A percentile compares a stretch with the other conserved stretches of the same genome.
Evolutionary conservation across 176 grass and related monocot species (phyloP).

Genomic region (Lolium perenne): DNA sequence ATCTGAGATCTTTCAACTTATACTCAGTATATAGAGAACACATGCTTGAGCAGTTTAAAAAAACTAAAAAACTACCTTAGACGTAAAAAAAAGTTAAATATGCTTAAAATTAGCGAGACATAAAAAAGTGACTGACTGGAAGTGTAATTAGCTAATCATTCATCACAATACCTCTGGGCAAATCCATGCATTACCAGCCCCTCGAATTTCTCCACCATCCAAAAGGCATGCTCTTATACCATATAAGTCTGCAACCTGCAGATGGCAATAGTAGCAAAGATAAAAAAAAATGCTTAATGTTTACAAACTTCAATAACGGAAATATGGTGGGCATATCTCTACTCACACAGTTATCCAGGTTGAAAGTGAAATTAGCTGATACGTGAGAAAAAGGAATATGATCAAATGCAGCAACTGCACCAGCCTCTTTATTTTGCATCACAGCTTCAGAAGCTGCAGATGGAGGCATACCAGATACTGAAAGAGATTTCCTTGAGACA

Average conservation of each 20-base stretch:
- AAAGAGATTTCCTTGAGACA: slow-evolving; percentile 87
- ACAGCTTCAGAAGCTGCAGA: slow-evolving; percentile 95
- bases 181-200: slow-evolving; percentile 97
- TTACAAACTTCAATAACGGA: slow-evolving; percentile 29
- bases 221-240: slow-evolving; percentile 97
- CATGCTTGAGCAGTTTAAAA: neutral
- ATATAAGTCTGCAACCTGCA: slow-evolving; percentile 95
- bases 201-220: slow-evolving; percentile 97
- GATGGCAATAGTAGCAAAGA: slow-evolving; percentile 24
- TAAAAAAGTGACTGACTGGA: slow-evolving; percentile 3
- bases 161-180: slow-evolving; percentile 84
- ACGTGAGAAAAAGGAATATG: slow-evolving; percentile 92
- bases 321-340: slow-evolving; percentile 29
- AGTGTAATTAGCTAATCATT: slow-evolving; percentile 35
- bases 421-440: slow-evolving; percentile 92
- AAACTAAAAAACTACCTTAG: slow-evolving; percentile 35
- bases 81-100: slow-evolving; percentile 26
- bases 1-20: slow-evolving; percentile 29
- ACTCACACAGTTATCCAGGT: slow-evolving; percentile 97
- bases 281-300: slow-evolving; percentile 11
- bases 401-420: slow-evolving; percentile 97
- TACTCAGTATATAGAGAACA: slow-evolving; percentile 22
- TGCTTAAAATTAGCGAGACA: slow-evolving; percentile 34
- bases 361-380: slow-evolving; percentile 97
- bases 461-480: slow-evolving; percentile 76